These are phyloP conservation scores for Suhomyces chickasaworum DNA, from an alignment of 1,139 yeast species.

Conservation along the genomic window DNA sequence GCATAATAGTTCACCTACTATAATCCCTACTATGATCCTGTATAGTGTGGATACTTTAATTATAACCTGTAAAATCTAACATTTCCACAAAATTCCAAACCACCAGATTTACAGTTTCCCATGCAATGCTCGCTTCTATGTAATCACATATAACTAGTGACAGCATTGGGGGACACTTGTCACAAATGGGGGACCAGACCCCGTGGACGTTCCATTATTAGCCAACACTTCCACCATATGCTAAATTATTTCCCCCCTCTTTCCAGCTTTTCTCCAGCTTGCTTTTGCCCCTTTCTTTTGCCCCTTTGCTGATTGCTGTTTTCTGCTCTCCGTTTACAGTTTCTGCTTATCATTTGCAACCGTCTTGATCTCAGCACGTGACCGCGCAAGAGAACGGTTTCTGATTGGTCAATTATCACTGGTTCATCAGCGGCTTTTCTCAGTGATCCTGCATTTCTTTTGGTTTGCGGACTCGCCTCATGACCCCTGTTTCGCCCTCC, in stretches of 20 bases:
- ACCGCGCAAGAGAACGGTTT: neutral
- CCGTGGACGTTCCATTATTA: neutral
- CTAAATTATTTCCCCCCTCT: neutral
- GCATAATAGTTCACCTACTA: too few relatives aligned
- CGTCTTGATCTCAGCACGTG: conserved; percentile 1
- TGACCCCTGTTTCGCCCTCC: conserved; percentile 8
- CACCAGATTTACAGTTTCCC: too few relatives aligned
- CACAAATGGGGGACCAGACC: too few relatives aligned
- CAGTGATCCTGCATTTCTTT: conserved; percentile 11
- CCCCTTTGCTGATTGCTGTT: neutral
- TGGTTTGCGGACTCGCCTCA: conserved; percentile 8
- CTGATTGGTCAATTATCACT: conserved; percentile 10
- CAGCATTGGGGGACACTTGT: too few relatives aligned
- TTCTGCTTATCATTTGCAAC: neutral
- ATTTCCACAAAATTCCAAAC: too few relatives aligned
- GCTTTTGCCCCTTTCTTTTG: neutral
- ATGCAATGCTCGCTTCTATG: too few relatives aligned
- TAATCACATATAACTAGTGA: too few relatives aligned
- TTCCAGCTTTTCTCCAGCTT: neutral
- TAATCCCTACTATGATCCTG: too few relatives aligned
- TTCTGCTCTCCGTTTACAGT: neutral
- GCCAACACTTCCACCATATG: neutral
- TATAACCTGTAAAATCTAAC: too few relatives aligned
- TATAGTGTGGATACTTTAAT: too few relatives aligned
- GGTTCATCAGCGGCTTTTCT: conserved; percentile 5